A percentile compares a stretch with the other conserved stretches of the same genome.
Conservation (phyloP, 2,329 filamentous ascomycete genomes). For the Colletotrichum somersetense region DNA sequence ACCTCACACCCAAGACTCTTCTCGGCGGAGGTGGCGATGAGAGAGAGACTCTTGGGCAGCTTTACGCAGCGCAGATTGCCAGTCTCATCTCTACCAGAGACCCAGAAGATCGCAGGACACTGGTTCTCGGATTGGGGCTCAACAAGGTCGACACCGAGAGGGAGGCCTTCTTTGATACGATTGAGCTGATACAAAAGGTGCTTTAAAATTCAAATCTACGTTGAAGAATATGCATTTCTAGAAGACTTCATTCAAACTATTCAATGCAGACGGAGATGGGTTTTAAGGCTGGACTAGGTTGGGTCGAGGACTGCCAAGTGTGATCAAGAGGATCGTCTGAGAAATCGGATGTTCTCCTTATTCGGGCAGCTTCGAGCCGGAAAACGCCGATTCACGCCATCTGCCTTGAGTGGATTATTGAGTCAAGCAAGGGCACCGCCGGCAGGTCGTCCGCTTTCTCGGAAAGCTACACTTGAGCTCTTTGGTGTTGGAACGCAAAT, state of each 20-base stretch:
- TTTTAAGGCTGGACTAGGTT: not conserved
- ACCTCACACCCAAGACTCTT: constrained; percentile 88
- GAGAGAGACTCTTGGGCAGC: constrained; percentile 85
- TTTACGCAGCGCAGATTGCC: constrained; percentile 90
- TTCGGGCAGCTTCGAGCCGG: not conserved
- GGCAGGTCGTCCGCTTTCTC: not conserved
- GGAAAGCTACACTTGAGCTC: not conserved
- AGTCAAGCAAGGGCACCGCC: too few species aligned
- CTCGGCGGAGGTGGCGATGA: constrained; percentile 85
- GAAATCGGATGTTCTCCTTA: not conserved
- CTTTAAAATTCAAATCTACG: constrained; percentile 51
- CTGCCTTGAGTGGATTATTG: too few species aligned
- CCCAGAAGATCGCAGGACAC: constrained; percentile 71
- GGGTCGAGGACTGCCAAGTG: not conserved
- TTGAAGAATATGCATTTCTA: not conserved
- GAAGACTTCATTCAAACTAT: too few species aligned
- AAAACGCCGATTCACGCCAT: not conserved
- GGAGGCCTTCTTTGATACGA: constrained; percentile 73
- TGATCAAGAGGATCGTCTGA: too few species aligned
- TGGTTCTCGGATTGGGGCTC: constrained; percentile 74
- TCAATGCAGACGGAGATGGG: not conserved
- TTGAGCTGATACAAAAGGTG: constrained; percentile 72
- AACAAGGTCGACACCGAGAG: constrained; percentile 63
- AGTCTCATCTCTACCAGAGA: constrained; percentile 80
- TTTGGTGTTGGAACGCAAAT: not conserved